Evolutionary conservation across 192 early-diverging fungal species (phyloP), one percentile per base, ranked within the genome.

Genomic region (Chytriomyces sp.): DNA sequence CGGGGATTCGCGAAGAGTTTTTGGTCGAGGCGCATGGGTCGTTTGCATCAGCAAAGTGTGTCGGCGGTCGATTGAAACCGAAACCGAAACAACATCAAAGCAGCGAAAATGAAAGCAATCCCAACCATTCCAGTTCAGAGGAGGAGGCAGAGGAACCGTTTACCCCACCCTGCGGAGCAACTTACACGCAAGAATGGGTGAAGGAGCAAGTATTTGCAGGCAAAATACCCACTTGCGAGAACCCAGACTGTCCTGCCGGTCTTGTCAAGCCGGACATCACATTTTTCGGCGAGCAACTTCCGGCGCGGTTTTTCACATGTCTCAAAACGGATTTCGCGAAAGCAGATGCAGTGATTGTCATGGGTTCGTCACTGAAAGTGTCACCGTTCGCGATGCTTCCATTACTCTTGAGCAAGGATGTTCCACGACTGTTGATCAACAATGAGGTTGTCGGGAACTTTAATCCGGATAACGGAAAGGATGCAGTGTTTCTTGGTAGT

Each of bases 241-340:
- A 63, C 20, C 63, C 64, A 8, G 23, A 64, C 8, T 96, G 95
- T 80, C 1, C 53, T 3, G 16, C 13, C 53, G 82, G 89, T 6
- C 81, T 93, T n/a, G 89, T 98, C 75, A 98, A 98, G 73, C 96
- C 96, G 10, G 91, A 96, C 70, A 97, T 99, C 67, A 95, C 94
- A 0, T 99, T 99, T 77, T 99, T 99, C 83, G 96, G 96, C 24
- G 94, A 99, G 80, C 77, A 82, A 18, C 83, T 99, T 57, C 97
- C 97, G 11, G 71, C 82, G 20, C 89, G 91, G 26, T 59, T 71
- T 20, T 10, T n/a, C 10, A 50, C 50, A 5, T 57, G 53, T 20
- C 16, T 57, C 13, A 13, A 20, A n/a, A 57, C 66, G 88, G 76
- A 77, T 49, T 70, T 77, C 2, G 72, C 79, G 23, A 47, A 81